These are phyloP conservation scores for Tilletiaria anomala DNA, from an alignment of 1,284 basidiomycete genomes.

Conservation along the genomic window DNA sequence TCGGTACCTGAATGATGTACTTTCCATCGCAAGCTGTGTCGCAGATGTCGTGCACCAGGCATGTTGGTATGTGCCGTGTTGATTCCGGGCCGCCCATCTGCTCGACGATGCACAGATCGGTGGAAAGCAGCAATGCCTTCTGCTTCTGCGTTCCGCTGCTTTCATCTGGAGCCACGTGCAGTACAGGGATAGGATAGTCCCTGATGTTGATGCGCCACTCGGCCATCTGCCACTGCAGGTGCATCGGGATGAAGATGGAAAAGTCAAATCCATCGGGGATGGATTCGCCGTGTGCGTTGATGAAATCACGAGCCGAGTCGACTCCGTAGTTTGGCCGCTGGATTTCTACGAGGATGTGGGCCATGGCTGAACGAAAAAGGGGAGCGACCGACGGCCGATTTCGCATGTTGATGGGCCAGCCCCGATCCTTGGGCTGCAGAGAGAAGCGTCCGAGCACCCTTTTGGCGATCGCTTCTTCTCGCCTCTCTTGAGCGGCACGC, in stretches of 20 bases:
- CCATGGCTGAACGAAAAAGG: constrained; percentile 57
- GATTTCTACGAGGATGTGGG: constrained; percentile 51
- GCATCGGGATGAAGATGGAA: constrained; percentile 68
- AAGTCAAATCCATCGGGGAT: constrained; percentile 57
- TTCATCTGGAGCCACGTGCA: constrained; percentile 42
- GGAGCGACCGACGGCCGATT: constrained; percentile 43
- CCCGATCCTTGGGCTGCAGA: too few species aligned
- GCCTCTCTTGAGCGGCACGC: too few species aligned
- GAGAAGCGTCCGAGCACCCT: too few species aligned
- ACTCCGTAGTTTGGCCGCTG: constrained; percentile 53
- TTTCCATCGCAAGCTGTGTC: constrained; percentile 45
- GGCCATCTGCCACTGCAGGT: constrained; percentile 57
- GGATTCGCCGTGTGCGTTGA: constrained; percentile 56
- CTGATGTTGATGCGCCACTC: constrained; percentile 56
- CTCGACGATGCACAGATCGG: constrained; percentile 75
- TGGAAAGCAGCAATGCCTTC: constrained; percentile 47
- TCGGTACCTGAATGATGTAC: constrained; percentile 60
- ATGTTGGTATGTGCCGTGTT: constrained; percentile 28
- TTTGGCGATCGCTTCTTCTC: too few species aligned
- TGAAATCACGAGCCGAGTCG: constrained; percentile 52
- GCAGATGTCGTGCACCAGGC: constrained; percentile 28
- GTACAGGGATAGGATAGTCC: constrained; percentile 52
- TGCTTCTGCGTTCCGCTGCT: not conserved
- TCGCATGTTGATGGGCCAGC: too few species aligned
- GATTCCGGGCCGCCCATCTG: constrained; percentile 60